A percentile compares a stretch with the other conserved stretches of the same genome.
Conservation (phyloP, 192 early-diverging fungal species). For the Borealophlyctis nickersoniae region DNA sequence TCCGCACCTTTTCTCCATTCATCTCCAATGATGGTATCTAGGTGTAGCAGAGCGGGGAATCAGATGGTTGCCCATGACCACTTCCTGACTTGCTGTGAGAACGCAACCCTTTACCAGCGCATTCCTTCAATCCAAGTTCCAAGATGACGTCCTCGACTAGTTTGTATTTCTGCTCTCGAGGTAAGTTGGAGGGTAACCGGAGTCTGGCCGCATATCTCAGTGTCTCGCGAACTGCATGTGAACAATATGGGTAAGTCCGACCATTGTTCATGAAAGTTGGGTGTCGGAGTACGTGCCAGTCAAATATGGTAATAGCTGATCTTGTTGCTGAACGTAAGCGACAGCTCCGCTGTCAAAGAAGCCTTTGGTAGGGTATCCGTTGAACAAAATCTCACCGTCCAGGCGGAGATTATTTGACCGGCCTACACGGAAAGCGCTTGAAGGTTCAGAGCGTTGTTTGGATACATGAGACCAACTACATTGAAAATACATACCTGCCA, state of each 20-base stretch:
- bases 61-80: neutral
- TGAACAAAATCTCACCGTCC: slow-evolving; percentile 72
- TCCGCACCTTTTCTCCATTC: slow-evolving; percentile 45
- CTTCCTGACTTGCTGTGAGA: neutral
- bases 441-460: too few species aligned
- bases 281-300: slow-evolving; percentile 24
- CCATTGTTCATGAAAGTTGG: slow-evolving; percentile 75
- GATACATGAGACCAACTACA: too few species aligned
- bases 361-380: slow-evolving; percentile 55
- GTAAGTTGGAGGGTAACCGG: slow-evolving; percentile 51
- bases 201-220: slow-evolving; percentile 59
- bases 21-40: slow-evolving; percentile 45
- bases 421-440: neutral
- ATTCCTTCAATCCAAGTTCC: slow-evolving; percentile 62
- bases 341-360: slow-evolving; percentile 27
- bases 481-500: slow-evolving; percentile 43
- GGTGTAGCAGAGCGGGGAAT: too few species aligned
- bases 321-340: slow-evolving; percentile 49
- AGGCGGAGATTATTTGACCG: slow-evolving; percentile 59
- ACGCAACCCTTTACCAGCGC: slow-evolving; percentile 24
- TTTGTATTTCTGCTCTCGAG: slow-evolving; percentile 65
- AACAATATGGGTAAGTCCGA: slow-evolving; percentile 53
- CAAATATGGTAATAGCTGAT: slow-evolving; percentile 44
- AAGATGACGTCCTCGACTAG: slow-evolving; percentile 80
- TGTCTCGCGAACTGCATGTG: slow-evolving; percentile 65